phyloP scores from a whole-genome alignment of 225 moss, liverwort and hornwort species.

The Neckera pumila region DNA sequence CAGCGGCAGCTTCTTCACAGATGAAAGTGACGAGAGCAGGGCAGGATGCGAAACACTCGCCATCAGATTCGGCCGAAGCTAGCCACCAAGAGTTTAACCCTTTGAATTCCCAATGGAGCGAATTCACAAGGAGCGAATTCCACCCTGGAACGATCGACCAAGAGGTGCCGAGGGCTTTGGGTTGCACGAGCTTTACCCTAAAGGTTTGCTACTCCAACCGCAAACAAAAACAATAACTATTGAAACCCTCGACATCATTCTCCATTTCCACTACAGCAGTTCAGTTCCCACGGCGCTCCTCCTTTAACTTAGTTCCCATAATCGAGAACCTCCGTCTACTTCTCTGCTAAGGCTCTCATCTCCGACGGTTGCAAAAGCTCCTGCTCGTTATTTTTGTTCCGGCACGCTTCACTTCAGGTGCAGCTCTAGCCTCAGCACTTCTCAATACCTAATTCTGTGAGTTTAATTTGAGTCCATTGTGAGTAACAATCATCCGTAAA shows the following conservation, averaged over 20 bases:
- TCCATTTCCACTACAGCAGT: not conserved
- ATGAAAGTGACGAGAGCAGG: not conserved
- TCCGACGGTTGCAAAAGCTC: not conserved
- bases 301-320: not conserved
- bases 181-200: not conserved
- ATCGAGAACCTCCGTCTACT: not conserved
- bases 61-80: conserved; percentile 16
- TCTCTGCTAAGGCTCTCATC: not conserved
- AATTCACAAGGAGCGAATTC: not conserved
- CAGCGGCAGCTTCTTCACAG: not conserved
- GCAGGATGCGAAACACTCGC: conserved; percentile 22
- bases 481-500: not conserved
- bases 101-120: conserved; percentile 1
- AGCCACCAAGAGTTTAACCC: conserved; percentile 1
- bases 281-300: not conserved
- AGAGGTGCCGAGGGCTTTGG: not conserved
- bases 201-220: not conserved
- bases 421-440: not conserved
- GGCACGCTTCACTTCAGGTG: not conserved
- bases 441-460: not conserved
- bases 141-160: not conserved
- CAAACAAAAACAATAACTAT: not conserved
- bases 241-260: not conserved
- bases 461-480: not conserved
- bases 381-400: not conserved